A percentile compares a stretch with the other conserved stretches of the same genome.
These are phyloP conservation scores for Xylaria grammica DNA, from an alignment of 495 filamentous ascomycete genomes.

Conservation along the genomic window DNA sequence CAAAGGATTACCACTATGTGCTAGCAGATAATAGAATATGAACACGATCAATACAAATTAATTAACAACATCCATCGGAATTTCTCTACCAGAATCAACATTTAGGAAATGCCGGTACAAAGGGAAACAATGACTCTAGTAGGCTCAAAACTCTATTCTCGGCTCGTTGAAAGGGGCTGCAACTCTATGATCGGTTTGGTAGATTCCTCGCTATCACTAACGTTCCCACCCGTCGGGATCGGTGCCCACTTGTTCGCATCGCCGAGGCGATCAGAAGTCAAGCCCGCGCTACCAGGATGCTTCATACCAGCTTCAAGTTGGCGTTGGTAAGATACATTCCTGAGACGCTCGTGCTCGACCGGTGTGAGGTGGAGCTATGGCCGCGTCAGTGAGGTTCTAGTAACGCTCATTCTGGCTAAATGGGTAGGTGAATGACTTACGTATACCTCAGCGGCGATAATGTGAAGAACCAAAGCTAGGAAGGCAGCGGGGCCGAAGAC, in stretches of 20 bases:
- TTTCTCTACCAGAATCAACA: neutral
- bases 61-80: no score
- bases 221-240: neutral
- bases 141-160: neutral
- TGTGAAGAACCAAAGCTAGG: constrained; percentile 51
- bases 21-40: no score
- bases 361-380: constrained; percentile 54
- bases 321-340: constrained; percentile 54
- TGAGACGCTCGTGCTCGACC: constrained; percentile 51
- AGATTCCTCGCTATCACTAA: neutral
- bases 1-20: no score
- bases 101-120: neutral
- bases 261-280: constrained; percentile 51
- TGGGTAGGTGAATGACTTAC: constrained; percentile 29
- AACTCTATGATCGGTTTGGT: neutral
- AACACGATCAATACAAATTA: no score
- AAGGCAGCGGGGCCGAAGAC: constrained; percentile 53
- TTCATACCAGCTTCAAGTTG: constrained; percentile 57
- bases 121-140: neutral
- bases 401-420: neutral
- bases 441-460: constrained; percentile 56
- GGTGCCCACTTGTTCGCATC: constrained; percentile 45
- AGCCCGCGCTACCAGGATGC: constrained; percentile 52
- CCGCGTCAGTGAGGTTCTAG: constrained; percentile 1
- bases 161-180: neutral